phyloP scores from a whole-genome alignment of 768 basidiomycete species.

The Kwoniella sp. region DNA sequence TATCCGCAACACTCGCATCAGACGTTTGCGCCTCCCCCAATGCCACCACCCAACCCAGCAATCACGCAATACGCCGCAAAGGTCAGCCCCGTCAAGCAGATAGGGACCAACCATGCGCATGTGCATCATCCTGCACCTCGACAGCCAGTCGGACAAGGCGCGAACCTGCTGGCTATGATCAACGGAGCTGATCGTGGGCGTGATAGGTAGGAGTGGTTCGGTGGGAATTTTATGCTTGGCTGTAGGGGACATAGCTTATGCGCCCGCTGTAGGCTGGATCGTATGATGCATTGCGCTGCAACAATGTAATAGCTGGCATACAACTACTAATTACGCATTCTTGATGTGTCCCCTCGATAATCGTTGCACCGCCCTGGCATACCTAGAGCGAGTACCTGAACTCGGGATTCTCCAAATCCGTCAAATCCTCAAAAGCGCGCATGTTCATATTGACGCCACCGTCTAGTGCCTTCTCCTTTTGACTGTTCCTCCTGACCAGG shows the following conservation, averaged over 20 bases:
- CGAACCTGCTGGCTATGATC: constrained; percentile 17
- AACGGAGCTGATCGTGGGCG: constrained; percentile 6
- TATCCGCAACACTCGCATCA: not conserved
- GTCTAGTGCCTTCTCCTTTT: constrained; percentile 9
- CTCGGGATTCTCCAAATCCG: constrained; percentile 32
- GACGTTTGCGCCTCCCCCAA: not conserved
- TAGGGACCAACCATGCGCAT: constrained; percentile 7
- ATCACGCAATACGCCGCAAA: not conserved
- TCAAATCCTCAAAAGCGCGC: constrained; percentile 24
- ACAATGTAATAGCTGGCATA: too few relatives aligned
- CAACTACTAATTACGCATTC: too few relatives aligned
- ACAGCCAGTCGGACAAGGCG: constrained; percentile 12
- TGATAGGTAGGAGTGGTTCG: not conserved
- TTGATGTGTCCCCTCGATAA: too few relatives aligned
- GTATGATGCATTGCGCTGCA: too few relatives aligned
- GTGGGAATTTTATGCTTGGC: too few relatives aligned
- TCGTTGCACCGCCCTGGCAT: too few relatives aligned
- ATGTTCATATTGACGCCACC: not conserved
- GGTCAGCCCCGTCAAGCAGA: not conserved
- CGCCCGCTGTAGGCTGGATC: too few relatives aligned
- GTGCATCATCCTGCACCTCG: constrained; percentile 21
- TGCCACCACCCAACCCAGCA: not conserved
- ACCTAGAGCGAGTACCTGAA: constrained; percentile 22
- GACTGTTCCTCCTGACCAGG: constrained; percentile 7
- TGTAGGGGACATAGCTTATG: too few relatives aligned